Conservation (phyloP, 441 rosid genomes). For the Raphanus hybrid region DNA sequence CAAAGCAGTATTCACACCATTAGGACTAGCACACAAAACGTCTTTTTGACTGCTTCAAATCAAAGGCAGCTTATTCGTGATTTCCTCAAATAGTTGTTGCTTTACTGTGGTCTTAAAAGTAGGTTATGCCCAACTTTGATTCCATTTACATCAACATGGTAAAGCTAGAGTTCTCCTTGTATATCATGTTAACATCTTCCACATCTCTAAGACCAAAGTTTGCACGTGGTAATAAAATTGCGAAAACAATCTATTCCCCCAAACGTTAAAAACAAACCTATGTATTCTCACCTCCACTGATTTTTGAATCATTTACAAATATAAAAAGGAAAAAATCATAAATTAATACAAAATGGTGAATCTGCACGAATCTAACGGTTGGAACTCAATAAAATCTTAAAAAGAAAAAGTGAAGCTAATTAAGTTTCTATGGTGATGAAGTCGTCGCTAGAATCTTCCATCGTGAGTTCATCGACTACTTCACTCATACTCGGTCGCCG, state of each 20-base stretch:
- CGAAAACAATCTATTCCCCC: not conserved
- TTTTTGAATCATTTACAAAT: not conserved
- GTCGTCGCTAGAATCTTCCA: constrained; percentile 37
- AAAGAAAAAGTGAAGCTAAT: constrained; percentile 2
- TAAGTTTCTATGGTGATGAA: constrained; percentile 41
- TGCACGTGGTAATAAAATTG: constrained; percentile 7
- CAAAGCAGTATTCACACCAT: not conserved
- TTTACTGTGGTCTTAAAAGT: not conserved
- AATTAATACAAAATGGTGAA: not conserved
- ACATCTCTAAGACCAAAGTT: constrained; percentile 7
- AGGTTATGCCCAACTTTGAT: not conserved
- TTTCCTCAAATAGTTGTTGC: not conserved
- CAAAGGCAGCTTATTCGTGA: not conserved
- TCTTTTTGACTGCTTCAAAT: not conserved
- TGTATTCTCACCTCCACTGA: not conserved
- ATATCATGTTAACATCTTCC: not conserved
- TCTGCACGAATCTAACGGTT: constrained; percentile 21
- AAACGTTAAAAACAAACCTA: constrained; percentile 2
- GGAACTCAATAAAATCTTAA: not conserved
- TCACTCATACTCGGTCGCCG: constrained; percentile 54
- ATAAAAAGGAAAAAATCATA: not conserved
- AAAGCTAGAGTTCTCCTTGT: not conserved
- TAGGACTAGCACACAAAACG: not conserved
- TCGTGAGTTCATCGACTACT: constrained; percentile 35
- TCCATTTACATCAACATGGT: not conserved